Evolutionary conservation across 179 eudicot genomes (phyloP).

Genomic region (Monotropa hypopitys): DNA sequence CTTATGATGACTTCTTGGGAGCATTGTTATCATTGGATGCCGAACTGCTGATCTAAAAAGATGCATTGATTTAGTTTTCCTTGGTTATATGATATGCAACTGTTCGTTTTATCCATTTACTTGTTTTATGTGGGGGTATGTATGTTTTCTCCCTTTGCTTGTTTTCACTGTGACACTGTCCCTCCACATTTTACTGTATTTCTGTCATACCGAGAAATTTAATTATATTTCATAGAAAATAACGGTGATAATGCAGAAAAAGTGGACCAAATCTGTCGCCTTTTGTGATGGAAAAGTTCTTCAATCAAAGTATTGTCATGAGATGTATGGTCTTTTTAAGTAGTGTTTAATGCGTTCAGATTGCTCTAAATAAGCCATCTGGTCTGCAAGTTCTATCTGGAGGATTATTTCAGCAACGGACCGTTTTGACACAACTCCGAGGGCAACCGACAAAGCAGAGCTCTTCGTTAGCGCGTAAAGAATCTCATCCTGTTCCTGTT

Average conservation of each 20-base stretch:
- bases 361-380: conserved; percentile 77
- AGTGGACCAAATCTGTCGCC: background rate
- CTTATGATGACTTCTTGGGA: background rate
- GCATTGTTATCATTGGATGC: background rate
- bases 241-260: background rate
- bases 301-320: background rate
- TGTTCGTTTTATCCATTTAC: background rate
- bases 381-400: conserved; percentile 95
- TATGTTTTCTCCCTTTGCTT: background rate
- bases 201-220: background rate
- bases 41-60: background rate
- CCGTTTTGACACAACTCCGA: conserved; percentile 79
- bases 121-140: background rate
- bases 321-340: background rate
- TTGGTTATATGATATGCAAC: background rate
- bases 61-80: background rate
- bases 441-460: conserved; percentile 33
- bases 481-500: conserved; percentile 68
- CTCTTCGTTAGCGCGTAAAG: conserved; percentile 26
- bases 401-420: conserved; percentile 92
- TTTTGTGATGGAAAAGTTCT: background rate
- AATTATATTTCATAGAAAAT: background rate
- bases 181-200: background rate
- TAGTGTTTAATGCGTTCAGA: conserved; percentile 27
- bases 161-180: background rate